A percentile compares a stretch with the other conserved stretches of the same genome.
phyloP scores from a whole-genome alignment of 106 monocot species.

The Dendrobium nobile region DNA sequence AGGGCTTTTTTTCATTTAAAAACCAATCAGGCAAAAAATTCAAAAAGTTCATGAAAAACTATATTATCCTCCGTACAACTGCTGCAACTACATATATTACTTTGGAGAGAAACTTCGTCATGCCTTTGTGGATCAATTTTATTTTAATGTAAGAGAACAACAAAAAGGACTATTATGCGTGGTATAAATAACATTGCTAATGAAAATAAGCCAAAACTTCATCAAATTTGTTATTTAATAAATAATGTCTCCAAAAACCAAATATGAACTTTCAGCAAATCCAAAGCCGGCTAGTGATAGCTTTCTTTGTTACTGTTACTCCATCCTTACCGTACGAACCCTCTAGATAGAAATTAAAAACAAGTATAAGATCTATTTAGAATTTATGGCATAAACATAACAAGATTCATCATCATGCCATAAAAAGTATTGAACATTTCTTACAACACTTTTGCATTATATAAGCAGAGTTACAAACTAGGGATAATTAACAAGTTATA shows the following conservation, averaged over 20 bases:
- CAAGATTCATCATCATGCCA: background rate
- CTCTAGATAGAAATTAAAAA: background rate
- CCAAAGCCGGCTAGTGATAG: background rate
- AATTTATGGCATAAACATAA: background rate
- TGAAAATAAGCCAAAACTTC: background rate
- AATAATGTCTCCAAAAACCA: background rate
- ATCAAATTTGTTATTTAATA: background rate
- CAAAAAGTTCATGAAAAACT: background rate
- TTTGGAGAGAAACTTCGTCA: background rate
- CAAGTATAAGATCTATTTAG: background rate
- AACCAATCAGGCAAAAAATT: background rate
- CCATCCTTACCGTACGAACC: background rate
- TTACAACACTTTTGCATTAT: background rate
- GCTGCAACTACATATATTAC: background rate
- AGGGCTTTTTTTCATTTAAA: background rate
- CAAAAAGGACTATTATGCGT: background rate
- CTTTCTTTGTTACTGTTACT: background rate
- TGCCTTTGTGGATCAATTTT: background rate
- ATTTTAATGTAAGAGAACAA: background rate
- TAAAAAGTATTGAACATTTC: background rate
- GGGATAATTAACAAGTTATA: background rate
- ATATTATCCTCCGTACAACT: background rate
- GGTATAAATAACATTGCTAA: background rate
- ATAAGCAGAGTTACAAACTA: background rate
- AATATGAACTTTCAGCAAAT: background rate